Evolutionary conservation across 2,329 filamentous ascomycete species (phyloP).

Genomic region (Pestalotiopsis sp.): DNA sequence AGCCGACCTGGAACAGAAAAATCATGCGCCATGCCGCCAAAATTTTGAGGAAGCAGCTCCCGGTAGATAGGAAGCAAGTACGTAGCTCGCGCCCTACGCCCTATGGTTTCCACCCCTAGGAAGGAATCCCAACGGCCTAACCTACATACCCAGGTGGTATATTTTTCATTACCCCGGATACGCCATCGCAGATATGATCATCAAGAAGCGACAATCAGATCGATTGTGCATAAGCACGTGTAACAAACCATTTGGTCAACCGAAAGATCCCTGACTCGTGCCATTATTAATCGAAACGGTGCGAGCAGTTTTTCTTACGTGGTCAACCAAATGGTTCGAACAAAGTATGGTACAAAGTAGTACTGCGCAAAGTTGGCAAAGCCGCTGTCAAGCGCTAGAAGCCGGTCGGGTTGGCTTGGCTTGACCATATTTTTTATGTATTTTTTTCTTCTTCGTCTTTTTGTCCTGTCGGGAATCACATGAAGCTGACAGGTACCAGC

Average conservation of each 20-base stretch:
- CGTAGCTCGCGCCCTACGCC: too few relatives aligned
- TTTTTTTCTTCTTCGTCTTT: background rate
- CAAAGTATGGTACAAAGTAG: background rate
- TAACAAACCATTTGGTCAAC: background rate
- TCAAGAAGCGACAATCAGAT: background rate
- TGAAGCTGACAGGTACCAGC: background rate
- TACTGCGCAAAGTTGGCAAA: background rate
- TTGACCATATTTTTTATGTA: background rate
- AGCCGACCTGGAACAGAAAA: too few relatives aligned
- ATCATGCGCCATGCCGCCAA: too few relatives aligned
- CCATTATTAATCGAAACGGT: too few relatives aligned
- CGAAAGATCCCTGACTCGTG: background rate
- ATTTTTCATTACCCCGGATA: background rate
- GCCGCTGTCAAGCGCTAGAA: background rate
- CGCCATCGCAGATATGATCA: background rate
- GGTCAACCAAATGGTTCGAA: background rate
- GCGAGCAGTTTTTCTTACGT: background rate
- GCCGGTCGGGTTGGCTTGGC: background rate
- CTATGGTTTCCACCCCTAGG: too few relatives aligned
- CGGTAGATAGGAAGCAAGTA: too few relatives aligned
- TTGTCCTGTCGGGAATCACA: background rate
- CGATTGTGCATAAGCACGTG: background rate
- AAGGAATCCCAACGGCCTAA: too few relatives aligned
- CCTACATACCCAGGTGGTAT: too few relatives aligned
- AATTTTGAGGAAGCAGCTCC: too few relatives aligned